Base-by-base conservation (phyloP, 148 eudicot genomes). In the Polygonum aviculare region DNA sequence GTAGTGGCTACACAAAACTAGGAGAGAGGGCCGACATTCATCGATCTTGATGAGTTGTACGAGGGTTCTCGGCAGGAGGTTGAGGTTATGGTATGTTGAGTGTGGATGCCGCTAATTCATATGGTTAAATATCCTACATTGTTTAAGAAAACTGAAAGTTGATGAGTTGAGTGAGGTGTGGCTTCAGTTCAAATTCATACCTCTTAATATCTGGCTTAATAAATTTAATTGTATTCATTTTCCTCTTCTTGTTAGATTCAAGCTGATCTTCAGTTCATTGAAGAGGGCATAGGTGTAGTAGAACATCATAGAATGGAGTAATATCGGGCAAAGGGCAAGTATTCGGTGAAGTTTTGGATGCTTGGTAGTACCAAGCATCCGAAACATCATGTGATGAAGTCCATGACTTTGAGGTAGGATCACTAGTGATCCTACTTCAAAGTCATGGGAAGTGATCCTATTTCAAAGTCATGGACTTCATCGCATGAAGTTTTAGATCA, bases 101-200 rank as follows among this genome's bases (percentile, higher is more conserved):
- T n/a, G n/a, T n/a, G n/a, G n/a, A n/a, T n/a, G n/a, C n/a, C n/a
- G n/a, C n/a, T n/a, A n/a, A n/a, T n/a, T n/a, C n/a, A n/a, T n/a
- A n/a, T n/a, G n/a, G n/a, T n/a, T n/a, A n/a, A 93, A 93, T 75
- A 90, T 93, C 81, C 63, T 93, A 84, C 88, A 89, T 65, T 85
- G 87, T 78, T 81, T 93, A 80, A 89, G 92, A 88, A 90, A 88
- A 81, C 90, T 89, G 82, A 93, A 90, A 85, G 88, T 82, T 40
- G 89, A 90, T 69, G 93, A 90, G 81, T 89, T 93, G 63, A 85
- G 78, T 76, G 93, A 93, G 98, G 98, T 89, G 41, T 79, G 87
- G 51, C 69, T 70, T 74, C 74, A 9, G 48, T 22, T 77, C 48
- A 35, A 62, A 44, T 69, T 7, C 74, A 21, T 80, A 19, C 50